Base-by-base conservation (phyloP, 768 basidiomycete species). In the Boletellus ananiceps region DNA sequence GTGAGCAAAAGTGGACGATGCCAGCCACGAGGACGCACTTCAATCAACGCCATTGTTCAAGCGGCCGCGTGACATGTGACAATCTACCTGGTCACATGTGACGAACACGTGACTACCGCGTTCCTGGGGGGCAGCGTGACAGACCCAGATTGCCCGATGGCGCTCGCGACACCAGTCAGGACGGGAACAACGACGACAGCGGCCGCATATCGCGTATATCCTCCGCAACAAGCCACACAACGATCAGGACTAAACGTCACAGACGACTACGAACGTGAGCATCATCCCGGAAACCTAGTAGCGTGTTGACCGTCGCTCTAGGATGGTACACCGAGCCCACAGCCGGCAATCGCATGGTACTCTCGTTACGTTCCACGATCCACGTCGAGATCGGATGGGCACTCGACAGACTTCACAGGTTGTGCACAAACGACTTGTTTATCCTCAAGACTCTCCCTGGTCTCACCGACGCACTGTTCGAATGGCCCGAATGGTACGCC, bases 401-500 rank as follows among this genome's bases (percentile, higher is more conserved):
- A 16, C 78, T 99, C 34, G 86, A 92, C 57, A 83, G 88, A 41
- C 78, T 98, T 9, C 83, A 86, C 53, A 80, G 88, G 16, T 74
- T 90, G n/a, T 85, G 83, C 57, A 77, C 78, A 57, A 86, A 88
- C 57, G 91, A 93, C 44, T 73, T 82, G 44, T 90, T 95, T 67
- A 63, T 80, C 48, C 76, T 97, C 49, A 76, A 74, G 34, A 72
- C 74, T 31, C 82, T 89, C 44, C 86, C 89, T 0, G 91, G 91
- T 8, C 73, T 94, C 36, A 80, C 88, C 21, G 86, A 92, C 57
- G 86, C 84, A 5, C 73, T 97, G 18, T 86, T 92, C 52, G 87
- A 86, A 61, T 92, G 87, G 86, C 92, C 93, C 3, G 83, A 88
- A 61, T 87, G 83, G 84, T 94, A 88, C 64, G 74, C 82, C 43